Base-by-base conservation (phyloP, 1,139 yeast species). In the Nadsonia commutata region DNA sequence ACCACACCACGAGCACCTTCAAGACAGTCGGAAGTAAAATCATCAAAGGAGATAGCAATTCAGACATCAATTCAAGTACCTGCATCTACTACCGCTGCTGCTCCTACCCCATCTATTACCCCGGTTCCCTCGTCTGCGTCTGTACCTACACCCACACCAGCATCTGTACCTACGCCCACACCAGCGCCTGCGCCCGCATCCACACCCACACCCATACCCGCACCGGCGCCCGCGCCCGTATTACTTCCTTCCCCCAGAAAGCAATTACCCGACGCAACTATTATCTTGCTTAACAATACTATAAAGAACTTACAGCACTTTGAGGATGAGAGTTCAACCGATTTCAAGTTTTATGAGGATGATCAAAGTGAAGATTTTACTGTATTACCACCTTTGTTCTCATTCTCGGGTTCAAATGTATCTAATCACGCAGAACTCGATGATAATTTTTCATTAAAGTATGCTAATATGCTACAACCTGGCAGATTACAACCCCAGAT, bases 311-410 rank as follows among this genome's bases (percentile, higher is more conserved):
- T 60, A 58, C 48, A 57, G 42, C 48, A 59, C 40, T 62, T 66
- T 48, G 55, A 57, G 37, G 58, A 56, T 46, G 47, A 50, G 11
- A 58, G 71, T 46, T 64, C 64, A 40, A 48, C 66, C 2, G 57
- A 56, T 38, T 47, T 63, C 16, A 27, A 9, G 22, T 48, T 68
- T 19, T 59, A 59, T 36, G 63, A 63, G 7, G 62, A 57, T 17
- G 63, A 60, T 2, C 55, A 62, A 47, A 51, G 9, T 21, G 33
- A 52, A 17, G 50, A 56, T 36, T 53, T 44, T 39, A 39, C 46
- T 31, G 49, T 20, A 20, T 59, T 62, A 46, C 74, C 74, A 9
- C 60, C 71, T 7, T 56, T 69, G 46, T 71, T 71, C 52, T 59
- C 74, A 1, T 67, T 65, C 57, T 58, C 59, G 13, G 56, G 57